A percentile compares a stretch with the other conserved stretches of the same genome.
Conservation (phyloP, 208 protist species). For the Wallacemonas sp. region DNA sequence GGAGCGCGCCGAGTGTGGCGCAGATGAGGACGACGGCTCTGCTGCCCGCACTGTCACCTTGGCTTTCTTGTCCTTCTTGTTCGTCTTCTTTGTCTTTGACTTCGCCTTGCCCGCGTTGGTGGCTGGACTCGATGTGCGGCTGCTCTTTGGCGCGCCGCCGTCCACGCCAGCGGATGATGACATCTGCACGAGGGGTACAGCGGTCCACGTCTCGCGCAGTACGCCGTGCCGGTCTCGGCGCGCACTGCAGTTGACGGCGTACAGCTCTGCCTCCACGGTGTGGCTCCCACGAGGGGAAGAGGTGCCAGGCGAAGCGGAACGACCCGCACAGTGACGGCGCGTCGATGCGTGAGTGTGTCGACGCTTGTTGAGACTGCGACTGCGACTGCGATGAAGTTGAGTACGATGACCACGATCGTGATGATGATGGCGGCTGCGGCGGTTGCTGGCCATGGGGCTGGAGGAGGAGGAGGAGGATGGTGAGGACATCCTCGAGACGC, state of each 20-base stretch:
- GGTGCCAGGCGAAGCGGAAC: not conserved
- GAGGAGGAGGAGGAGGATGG: not conserved
- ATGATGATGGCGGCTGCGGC: not conserved
- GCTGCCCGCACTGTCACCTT: too few species aligned
- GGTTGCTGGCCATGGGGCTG: not conserved
- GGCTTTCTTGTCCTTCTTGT: not conserved
- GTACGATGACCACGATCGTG: not conserved
- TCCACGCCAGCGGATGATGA: not conserved
- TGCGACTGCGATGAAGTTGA: too few species aligned
- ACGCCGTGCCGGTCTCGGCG: not conserved
- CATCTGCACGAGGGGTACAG: constrained; percentile 4
- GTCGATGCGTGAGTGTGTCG: too few species aligned
- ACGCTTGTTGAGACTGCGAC: too few species aligned
- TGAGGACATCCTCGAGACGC: too few species aligned
- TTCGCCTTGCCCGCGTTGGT: too few species aligned
- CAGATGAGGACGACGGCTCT: too few species aligned
- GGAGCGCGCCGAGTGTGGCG: constrained; percentile 1
- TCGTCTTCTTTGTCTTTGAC: not conserved
- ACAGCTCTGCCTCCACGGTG: not conserved
- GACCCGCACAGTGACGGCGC: too few species aligned
- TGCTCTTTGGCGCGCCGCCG: not conserved
- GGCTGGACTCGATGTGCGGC: too few species aligned
- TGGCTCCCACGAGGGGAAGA: too few species aligned
- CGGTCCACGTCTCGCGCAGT: not conserved
- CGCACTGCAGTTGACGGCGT: constrained; percentile 5